Conservation (phyloP, 768 basidiomycete species). For the Trametes coccinea region DNA sequence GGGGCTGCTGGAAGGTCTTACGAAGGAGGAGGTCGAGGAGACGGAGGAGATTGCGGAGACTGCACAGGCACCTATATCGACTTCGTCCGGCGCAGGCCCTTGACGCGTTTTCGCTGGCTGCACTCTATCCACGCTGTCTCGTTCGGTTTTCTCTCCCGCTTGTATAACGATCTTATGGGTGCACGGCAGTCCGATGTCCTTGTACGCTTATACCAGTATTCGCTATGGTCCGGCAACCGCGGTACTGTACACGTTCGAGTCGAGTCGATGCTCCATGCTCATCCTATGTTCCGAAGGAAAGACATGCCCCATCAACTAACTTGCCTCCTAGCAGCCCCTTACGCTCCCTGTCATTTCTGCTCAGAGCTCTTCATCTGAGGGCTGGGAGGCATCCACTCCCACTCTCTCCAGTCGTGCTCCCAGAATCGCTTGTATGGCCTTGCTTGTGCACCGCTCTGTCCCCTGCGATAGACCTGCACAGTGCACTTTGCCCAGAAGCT, state of each 20-base stretch:
- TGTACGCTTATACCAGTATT: too few relatives aligned
- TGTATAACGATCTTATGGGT: too few relatives aligned
- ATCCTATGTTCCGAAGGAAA: too few relatives aligned
- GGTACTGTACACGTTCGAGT: too few relatives aligned
- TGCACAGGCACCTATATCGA: not conserved
- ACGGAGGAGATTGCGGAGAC: not conserved
- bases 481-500: not conserved
- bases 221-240: too few relatives aligned
- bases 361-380: not conserved
- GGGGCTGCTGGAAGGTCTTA: conserved; percentile 9
- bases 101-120: not conserved
- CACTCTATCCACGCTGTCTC: too few relatives aligned
- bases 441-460: not conserved
- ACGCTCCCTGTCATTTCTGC: too few relatives aligned
- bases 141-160: too few relatives aligned
- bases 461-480: not conserved
- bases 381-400: not conserved
- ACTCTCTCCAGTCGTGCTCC: conserved; percentile 1
- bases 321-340: too few relatives aligned
- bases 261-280: too few relatives aligned
- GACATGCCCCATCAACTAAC: too few relatives aligned
- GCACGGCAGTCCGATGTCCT: too few relatives aligned
- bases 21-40: conserved; percentile 19
- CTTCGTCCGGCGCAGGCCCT: not conserved
- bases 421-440: not conserved